Evolutionary conservation across 2,329 filamentous ascomycete species (phyloP), one percentile per base, ranked within the genome.

Genomic region (Penicillium sp.): DNA sequence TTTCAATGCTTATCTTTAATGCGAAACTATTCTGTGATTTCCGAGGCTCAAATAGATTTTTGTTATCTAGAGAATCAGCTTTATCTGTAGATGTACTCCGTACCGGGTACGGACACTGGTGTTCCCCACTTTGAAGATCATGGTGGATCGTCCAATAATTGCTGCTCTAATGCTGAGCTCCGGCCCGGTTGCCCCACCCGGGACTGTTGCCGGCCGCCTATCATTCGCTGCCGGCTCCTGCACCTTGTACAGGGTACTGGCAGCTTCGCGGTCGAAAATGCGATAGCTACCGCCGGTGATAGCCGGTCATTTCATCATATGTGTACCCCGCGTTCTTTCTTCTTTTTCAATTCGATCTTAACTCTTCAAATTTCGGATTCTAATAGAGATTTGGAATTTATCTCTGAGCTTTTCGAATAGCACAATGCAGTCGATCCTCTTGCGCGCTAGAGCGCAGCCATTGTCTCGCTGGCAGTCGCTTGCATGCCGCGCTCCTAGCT

Each of bases 351-450:
- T 54, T 42, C 42, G 29, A 33, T 54, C 58, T 50, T 55, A 42
- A n/a, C 39, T 35, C 44, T 49, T 57, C 19, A 39, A 8, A 37
- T n/a, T 49, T 39, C 27, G 29, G 19, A 44, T 26, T 21, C 33
- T 14, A 53, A 19, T 7, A 19, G n/a, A 13, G 19, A 10, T 35
- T 21, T 48, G 50, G 44, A 50, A 43, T 55, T 49, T 44, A 39
- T 29, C 10, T 22, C 33, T 49, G 60, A 50, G 33, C 4, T 27
- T 39, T 8, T 29, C 16, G 26, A 22, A 35, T 16, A 13, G 66
- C 54, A 52, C 47, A 21, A 71, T 71, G 69, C 69, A 71, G 63
- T 68, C 70, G 10, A 64, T 63, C 19, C 50, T 72, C 27, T 52
- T 71, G 29, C 70, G 71, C 49, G 49, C 65, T 24, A 63, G 68